These are phyloP conservation scores for Calocera cornea DNA, from an alignment of 768 basidiomycete genomes.

Conservation along the genomic window DNA sequence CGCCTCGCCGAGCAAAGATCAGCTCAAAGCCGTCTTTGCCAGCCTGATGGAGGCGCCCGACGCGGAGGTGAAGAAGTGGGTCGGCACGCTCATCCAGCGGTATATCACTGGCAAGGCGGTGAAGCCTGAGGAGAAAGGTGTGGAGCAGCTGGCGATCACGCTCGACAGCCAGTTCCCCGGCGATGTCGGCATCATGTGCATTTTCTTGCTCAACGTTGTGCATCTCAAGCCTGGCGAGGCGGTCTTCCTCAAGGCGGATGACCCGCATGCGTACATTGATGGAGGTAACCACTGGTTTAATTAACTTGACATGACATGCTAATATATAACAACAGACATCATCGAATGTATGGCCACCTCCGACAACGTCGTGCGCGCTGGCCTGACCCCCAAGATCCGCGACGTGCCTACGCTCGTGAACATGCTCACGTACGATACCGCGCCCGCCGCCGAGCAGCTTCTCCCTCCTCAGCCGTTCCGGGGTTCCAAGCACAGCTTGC, in stretches of 20 bases:
- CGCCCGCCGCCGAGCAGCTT: slow-evolving; percentile 52
- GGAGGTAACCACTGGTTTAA: slow-evolving; percentile 50
- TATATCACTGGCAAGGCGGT: slow-evolving; percentile 36
- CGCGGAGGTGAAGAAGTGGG: slow-evolving; percentile 36
- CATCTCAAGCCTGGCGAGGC: slow-evolving; percentile 70
- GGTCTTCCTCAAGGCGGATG: slow-evolving; percentile 88
- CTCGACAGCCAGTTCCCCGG: slow-evolving; percentile 63
- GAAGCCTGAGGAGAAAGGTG: slow-evolving; percentile 31
- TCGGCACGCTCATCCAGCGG: slow-evolving; percentile 45
- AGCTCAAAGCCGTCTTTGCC: slow-evolving; percentile 61
- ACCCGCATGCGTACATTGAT: slow-evolving; percentile 90
- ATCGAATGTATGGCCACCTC: slow-evolving; percentile 99
- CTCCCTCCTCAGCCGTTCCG: slow-evolving; percentile 46
- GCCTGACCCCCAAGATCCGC: slow-evolving; percentile 89
- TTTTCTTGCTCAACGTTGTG: slow-evolving; percentile 79
- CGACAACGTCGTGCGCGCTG: slow-evolving; percentile 97
- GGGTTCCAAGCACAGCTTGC: slow-evolving; percentile 28
- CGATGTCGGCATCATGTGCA: slow-evolving; percentile 88
- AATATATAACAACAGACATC: slow-evolving; percentile 48
- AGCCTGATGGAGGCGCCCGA: slow-evolving; percentile 72
- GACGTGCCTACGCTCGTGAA: slow-evolving; percentile 83
- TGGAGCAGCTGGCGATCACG: slow-evolving; percentile 46
- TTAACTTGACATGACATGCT: not conserved
- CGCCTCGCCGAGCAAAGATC: slow-evolving; percentile 37
- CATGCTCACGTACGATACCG: slow-evolving; percentile 73